Conservation (phyloP, 306 rosid genomes). For the Cucurbita moschata region DNA sequence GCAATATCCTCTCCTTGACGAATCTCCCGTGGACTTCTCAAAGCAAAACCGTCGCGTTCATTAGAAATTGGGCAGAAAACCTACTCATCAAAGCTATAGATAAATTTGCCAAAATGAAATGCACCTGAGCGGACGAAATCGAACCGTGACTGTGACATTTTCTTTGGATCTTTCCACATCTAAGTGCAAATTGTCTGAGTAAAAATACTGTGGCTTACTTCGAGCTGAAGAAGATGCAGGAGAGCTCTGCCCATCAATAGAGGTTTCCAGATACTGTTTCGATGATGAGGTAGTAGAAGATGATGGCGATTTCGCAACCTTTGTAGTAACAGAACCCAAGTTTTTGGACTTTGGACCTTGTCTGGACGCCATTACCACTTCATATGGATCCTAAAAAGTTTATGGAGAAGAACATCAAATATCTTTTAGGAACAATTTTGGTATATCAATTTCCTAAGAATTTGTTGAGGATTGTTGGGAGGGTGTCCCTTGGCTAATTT, state of each 20-base stretch:
- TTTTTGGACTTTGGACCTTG: conserved; percentile 43
- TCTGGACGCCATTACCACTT: conserved; percentile 56
- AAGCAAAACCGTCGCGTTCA: not conserved
- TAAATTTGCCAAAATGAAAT: conserved; percentile 2
- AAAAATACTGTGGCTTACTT: conserved; percentile 59
- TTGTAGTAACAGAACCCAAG: conserved; percentile 24
- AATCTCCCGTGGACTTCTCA: conserved; percentile 72
- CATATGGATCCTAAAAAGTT: conserved; percentile 27
- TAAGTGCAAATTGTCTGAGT: conserved; percentile 35
- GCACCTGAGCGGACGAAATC: conserved; percentile 90
- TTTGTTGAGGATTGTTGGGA: too few species aligned
- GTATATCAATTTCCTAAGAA: not conserved
- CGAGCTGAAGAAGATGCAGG: conserved; percentile 86
- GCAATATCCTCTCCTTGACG: conserved; percentile 98
- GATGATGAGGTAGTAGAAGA: conserved; percentile 86
- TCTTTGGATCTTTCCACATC: conserved; percentile 49
- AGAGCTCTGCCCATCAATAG: conserved; percentile 61
- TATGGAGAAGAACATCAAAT: conserved; percentile 6
- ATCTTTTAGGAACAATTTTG: conserved; percentile 1
- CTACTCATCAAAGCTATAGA: not conserved
- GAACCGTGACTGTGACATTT: conserved; percentile 91
- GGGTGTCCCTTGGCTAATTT: too few species aligned
- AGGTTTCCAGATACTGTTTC: conserved; percentile 53
- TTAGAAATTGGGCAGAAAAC: conserved; percentile 3
- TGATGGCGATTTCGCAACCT: conserved; percentile 58